Percentiles rank a stretch among this genome's conserved stretches.
Conservation (phyloP, 306 rosid genomes). For the Senna siamea region DNA sequence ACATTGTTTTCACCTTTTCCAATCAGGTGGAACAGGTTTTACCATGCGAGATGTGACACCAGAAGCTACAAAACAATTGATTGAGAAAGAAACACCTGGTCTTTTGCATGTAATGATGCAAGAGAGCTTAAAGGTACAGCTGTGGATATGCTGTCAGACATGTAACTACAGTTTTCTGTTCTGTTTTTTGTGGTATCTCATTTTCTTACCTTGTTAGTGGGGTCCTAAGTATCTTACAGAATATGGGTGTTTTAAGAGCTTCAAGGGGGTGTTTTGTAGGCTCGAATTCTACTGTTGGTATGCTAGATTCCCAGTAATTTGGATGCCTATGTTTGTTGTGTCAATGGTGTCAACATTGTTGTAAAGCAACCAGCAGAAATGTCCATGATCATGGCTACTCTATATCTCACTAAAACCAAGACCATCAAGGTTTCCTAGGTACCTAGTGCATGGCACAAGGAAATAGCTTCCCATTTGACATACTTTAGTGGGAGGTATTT, state of each 20-base stretch:
- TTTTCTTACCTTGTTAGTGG: not conserved
- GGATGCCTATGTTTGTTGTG: not conserved
- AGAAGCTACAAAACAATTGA: slow-evolving; percentile 86
- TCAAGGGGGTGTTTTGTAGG: not conserved
- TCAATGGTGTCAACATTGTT: not conserved
- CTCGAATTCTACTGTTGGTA: not conserved
- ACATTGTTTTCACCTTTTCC: slow-evolving; percentile 30
- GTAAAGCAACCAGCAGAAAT: not conserved
- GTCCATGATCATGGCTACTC: not conserved
- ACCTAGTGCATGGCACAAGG: no score
- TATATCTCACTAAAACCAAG: not conserved
- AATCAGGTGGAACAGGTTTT: slow-evolving; percentile 90
- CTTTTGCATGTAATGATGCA: slow-evolving; percentile 85
- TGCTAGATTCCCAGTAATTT: not conserved
- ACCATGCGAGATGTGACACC: slow-evolving; percentile 84
- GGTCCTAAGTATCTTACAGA: not conserved
- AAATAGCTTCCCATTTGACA: no score
- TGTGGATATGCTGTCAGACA: slow-evolving; percentile 19
- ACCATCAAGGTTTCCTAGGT: not conserved
- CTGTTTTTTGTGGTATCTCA: slow-evolving; percentile 23
- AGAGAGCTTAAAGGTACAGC: slow-evolving; percentile 83
- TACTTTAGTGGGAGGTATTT: no score
- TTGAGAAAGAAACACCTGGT: slow-evolving; percentile 94
- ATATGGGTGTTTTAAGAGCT: not conserved
- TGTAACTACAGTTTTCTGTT: slow-evolving; percentile 9